Conservation (phyloP, 2,329 filamentous ascomycete genomes). For the Cytospora schulzeri region DNA sequence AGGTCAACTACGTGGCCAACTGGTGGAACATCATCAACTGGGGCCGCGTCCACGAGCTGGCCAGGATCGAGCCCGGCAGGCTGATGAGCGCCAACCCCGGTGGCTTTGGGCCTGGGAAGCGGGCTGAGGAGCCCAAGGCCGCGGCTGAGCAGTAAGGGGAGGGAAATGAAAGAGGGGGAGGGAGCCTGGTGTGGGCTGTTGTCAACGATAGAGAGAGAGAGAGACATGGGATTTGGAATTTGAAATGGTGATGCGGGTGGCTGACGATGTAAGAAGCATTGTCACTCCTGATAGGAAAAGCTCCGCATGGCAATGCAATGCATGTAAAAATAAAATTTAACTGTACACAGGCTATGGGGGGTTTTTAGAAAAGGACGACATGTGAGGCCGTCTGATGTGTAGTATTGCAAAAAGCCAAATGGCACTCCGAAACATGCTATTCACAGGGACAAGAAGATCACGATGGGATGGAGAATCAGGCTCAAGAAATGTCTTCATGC, state of each 20-base stretch:
- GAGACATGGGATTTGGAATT: background rate
- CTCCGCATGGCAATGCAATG: background rate
- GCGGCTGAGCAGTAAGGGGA: background rate
- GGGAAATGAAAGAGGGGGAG: background rate
- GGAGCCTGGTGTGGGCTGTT: background rate
- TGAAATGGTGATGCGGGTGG: background rate
- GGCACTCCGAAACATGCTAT: background rate
- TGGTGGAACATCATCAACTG: conserved; percentile 94
- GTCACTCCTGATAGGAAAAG: background rate
- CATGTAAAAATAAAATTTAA: background rate
- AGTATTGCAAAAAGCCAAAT: background rate
- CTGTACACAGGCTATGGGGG: background rate
- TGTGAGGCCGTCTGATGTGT: background rate
- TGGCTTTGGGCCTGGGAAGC: background rate
- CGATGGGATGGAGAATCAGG: background rate
- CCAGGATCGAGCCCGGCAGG: conserved; percentile 33
- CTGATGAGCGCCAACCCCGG: conserved; percentile 14
- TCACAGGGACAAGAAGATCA: background rate
- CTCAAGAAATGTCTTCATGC: background rate
- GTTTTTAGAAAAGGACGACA: background rate
- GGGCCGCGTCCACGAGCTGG: conserved; percentile 63
- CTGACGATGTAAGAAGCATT: background rate
- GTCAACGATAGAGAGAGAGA: background rate
- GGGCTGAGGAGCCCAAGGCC: background rate
- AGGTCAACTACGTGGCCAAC: conserved; percentile 70